Conservation (phyloP, 495 filamentous ascomycete genomes). For the Hypomontagnella submonticulosa region DNA sequence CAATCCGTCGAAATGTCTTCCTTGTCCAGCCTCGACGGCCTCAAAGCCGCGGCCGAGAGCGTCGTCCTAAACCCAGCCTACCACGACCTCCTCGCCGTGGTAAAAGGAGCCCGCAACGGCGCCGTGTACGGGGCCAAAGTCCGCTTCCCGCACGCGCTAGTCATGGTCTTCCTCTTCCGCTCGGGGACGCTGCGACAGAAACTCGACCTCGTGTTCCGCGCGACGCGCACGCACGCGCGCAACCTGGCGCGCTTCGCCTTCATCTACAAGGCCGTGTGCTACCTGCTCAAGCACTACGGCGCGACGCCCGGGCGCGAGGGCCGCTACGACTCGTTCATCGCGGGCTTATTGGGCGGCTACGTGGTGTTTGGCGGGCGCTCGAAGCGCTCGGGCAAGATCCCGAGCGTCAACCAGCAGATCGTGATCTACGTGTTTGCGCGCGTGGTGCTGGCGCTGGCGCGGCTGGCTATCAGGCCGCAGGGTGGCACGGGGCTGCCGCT, state of each 20-base stretch:
- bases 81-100: conserved; percentile 80
- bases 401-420: conserved; percentile 94
- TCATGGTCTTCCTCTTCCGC: conserved; percentile 97
- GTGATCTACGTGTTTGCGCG: conserved; percentile 97
- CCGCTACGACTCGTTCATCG: conserved; percentile 84
- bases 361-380: conserved; percentile 82
- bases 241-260: conserved; percentile 92
- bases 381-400: conserved; percentile 67
- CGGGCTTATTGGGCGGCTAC: conserved; percentile 93
- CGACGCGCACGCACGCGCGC: conserved; percentile 88
- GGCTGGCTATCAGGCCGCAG: conserved; percentile 77
- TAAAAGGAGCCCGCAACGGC: conserved; percentile 96
- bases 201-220: conserved; percentile 77
- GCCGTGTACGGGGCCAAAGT: conserved; percentile 97
- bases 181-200: conserved; percentile 88
- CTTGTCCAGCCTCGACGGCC: conserved; percentile 17
- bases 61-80: conserved; percentile 84
- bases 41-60: conserved; percentile 66
- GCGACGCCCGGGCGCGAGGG: conserved; percentile 59
- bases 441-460: conserved; percentile 83
- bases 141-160: conserved; percentile 96
- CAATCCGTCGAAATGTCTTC: conserved; percentile 3
- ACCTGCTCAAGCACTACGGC: conserved; percentile 72
- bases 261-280: conserved; percentile 85
- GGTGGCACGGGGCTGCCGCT: conserved; percentile 52